Base-by-base conservation (phyloP, 2,329 filamentous ascomycete species). In the Sarocladiaceae sp. region DNA sequence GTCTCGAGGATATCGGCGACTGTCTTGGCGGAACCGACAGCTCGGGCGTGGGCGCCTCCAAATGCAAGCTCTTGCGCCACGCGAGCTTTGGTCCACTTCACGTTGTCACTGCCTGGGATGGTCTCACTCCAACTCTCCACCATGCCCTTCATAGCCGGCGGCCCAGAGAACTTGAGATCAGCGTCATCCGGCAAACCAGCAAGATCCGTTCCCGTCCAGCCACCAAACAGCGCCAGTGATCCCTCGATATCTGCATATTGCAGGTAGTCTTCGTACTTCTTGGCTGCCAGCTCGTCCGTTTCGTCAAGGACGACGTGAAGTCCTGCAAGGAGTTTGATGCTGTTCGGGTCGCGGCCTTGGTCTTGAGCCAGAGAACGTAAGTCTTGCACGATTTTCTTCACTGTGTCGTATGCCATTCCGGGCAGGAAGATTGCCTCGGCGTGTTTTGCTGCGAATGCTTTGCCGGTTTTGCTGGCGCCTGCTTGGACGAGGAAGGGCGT, bases 11-110 rank as follows among this genome's bases (percentile, higher is more conserved):
- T 40, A 15, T 60, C 56, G 13, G 58, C 56, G 1, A 59, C 57
- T 7, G 54, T 56, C 35, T 53, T 54, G 3, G 55, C 51, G 6
- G 54, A 52, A 10, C 57, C 56, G 12, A 60, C 49, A 3, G 51
- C 54, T 23, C 53, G 48, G 12, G 53, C 52, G 18, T 53, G 53
- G 4, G 54, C 20, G 0, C 76, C 74, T 13, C 77, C 76, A 22
- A 79, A 71, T 1, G 73, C 62, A 23, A 82, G 62, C 56, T 80
- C 80, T 55, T 81, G 77, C 28, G 80, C 77, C 1, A 78, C 78
- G 53, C 77, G 73, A 0, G 62, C 65, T 58, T 83, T 82, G 61
- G 81, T 82, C 74, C 78, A 84, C 1, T 72, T 76, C 0, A 56
- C 40, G n/a, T 51, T 48, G 3, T 56, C 52, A 17, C 51, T 54